Evolutionary conservation across 2,329 filamentous ascomycete species (phyloP), one percentile per base, ranked within the genome.

Genomic region (Drechslerella coelobrocha): DNA sequence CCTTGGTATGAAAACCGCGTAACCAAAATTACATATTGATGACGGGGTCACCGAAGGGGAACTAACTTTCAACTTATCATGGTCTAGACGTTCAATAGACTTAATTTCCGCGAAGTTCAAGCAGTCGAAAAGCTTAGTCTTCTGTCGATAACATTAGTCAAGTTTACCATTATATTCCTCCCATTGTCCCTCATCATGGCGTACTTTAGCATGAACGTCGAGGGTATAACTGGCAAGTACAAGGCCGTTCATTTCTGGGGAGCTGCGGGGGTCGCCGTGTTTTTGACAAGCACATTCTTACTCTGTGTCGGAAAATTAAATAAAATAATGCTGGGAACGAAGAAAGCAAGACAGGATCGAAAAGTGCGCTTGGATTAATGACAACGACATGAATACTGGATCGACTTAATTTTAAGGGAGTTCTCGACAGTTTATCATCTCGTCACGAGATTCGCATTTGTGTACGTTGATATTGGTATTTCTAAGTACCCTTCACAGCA

Each of bases 141-240:
- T 52, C 78, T 83, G 26, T 82, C 82, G 1, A 77, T 84, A 2
- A 78, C 84, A 3, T 78, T 84, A 2, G 82, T 81, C 5, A 83
- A 84, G 72, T 80, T 82, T 5, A 83, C 83, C 0, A 81, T 84
- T 17, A 74, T 84, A 8, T 84, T 84, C 75, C 66, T 79, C 83
- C 68, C 83, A 0, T 79, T 84, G 9, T 82, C 79, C 21, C 78
- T 84, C 4, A 80, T 84, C 78, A 82, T 81, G 10, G 81, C 80
- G 0, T 84, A 83, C 73, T 84, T 84, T 73, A 79, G 78, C 27
- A 80, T 81, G 43, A 78, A 82, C 65, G 78, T 83, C 53, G 76
- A 76, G 9, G 76, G 66, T 3, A 72, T 72, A 14, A 65, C 39
- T 5, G 61, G 61, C 12, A 51, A 41, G 4, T 69, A 69, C 21